These are phyloP conservation scores for Millerozyma miso DNA, from an alignment of 805 yeast genomes.

Conservation along the genomic window DNA sequence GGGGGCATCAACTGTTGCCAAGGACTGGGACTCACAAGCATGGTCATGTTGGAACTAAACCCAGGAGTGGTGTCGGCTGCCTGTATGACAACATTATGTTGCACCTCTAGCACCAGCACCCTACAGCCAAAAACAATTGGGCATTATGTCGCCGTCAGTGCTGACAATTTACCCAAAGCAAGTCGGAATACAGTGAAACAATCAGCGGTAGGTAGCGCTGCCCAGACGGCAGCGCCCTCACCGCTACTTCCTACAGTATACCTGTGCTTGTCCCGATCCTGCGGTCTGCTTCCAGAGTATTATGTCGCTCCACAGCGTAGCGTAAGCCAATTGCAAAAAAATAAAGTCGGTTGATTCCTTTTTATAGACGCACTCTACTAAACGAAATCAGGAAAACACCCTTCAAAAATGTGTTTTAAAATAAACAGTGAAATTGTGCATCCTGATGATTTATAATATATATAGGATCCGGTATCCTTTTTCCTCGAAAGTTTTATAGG, in stretches of 20 bases:
- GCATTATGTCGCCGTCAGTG: not conserved
- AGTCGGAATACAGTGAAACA: too few species aligned
- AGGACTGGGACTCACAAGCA: too few species aligned
- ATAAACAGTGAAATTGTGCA: constrained; percentile 1
- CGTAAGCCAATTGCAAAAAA: not conserved
- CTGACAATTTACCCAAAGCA: not conserved
- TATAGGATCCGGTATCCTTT: not conserved
- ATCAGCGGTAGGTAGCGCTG: too few species aligned
- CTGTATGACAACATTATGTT: too few species aligned
- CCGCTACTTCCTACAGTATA: not conserved
- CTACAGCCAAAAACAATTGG: too few species aligned
- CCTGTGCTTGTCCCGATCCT: not conserved
- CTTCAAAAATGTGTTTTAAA: constrained; percentile 4
- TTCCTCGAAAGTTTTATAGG: not conserved
- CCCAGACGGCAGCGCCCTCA: too few species aligned
- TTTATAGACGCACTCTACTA: not conserved
- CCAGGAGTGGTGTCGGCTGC: too few species aligned
- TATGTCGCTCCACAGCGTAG: not conserved
- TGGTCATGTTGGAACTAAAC: too few species aligned
- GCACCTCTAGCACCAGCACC: too few species aligned
- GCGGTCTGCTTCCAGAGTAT: not conserved
- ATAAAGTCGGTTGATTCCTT: not conserved
- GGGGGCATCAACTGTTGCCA: too few species aligned
- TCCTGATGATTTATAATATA: constrained; percentile 1
- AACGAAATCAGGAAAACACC: constrained; percentile 4